Evolutionary conservation across 2,329 filamentous ascomycete species (phyloP).

Genomic region (Cadophora gregata): DNA sequence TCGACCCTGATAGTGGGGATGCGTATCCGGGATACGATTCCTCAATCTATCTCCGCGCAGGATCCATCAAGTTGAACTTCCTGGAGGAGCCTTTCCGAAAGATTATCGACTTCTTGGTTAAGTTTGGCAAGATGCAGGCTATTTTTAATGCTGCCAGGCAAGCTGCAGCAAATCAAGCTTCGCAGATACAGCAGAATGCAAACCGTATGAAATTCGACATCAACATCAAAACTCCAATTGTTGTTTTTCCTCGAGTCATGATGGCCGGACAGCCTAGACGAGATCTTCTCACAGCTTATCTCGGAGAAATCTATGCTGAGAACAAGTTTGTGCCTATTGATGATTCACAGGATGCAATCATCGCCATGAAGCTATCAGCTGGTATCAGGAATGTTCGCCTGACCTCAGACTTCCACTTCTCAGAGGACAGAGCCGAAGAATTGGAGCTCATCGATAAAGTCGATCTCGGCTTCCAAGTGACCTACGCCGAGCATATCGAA

Average conservation of each 20-base stretch:
- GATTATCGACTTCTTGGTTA: constrained; percentile 96
- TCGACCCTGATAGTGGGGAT: constrained; percentile 71
- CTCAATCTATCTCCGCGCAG: constrained; percentile 86
- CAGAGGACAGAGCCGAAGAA: constrained; percentile 75
- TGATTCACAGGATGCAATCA: constrained; percentile 72
- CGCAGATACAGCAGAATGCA: constrained; percentile 87
- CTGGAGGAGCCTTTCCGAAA: constrained; percentile 96
- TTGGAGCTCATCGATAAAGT: constrained; percentile 97
- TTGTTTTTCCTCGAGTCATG: constrained; percentile 87
- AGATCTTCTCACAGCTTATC: constrained; percentile 87
- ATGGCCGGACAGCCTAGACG: constrained; percentile 71
- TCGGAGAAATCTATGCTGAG: constrained; percentile 96
- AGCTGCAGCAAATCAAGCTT: constrained; percentile 92
- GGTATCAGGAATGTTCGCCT: constrained; percentile 92
- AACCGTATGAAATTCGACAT: constrained; percentile 94
- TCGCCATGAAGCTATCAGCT: constrained; percentile 87
- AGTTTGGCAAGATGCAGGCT: constrained; percentile 99
- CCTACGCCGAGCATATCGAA: constrained; percentile 83
- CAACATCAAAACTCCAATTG: constrained; percentile 90
- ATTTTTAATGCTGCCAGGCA: constrained; percentile 97
- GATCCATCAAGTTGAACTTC: constrained; percentile 97
- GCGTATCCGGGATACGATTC: constrained; percentile 94
- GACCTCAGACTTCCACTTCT: constrained; percentile 87
- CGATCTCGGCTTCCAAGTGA: constrained; percentile 90
- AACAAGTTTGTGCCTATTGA: constrained; percentile 90